These are phyloP conservation scores for Amphibolis antarctica DNA, from an alignment of 106 monocot species.

Conservation along the genomic window DNA sequence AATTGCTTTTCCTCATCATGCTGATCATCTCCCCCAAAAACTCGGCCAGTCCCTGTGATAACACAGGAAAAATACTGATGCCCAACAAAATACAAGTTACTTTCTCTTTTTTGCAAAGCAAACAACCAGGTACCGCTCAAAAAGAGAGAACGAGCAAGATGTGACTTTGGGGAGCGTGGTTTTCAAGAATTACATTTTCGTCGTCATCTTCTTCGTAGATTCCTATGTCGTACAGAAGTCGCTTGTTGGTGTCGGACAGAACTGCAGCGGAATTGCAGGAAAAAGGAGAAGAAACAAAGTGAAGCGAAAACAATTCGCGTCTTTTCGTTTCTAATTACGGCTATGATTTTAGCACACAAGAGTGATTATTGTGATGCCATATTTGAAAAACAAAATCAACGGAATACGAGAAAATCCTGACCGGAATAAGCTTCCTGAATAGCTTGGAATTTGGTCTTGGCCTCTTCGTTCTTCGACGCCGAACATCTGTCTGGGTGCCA, in stretches of 20 bases:
- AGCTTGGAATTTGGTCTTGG: conserved; percentile 70
- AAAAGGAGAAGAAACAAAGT: not conserved
- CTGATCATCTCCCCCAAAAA: conserved; percentile 73
- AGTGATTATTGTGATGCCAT: not conserved
- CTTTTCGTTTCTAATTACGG: not conserved
- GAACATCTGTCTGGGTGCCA: conserved; percentile 89
- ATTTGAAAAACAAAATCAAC: not conserved
- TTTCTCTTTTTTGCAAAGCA: not conserved
- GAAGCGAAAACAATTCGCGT: not conserved
- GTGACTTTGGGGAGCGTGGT: not conserved
- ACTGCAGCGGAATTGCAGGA: conserved; percentile 30
- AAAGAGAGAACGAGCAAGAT: not conserved
- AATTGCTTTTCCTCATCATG: conserved; percentile 71
- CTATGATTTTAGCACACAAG: not conserved
- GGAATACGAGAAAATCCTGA: conserved; percentile 14
- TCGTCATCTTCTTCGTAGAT: conserved; percentile 43
- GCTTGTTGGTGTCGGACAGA: conserved; percentile 78
- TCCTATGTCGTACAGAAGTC: conserved; percentile 83
- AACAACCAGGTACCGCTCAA: not conserved
- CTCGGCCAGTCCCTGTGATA: conserved; percentile 61
- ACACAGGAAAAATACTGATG: not conserved
- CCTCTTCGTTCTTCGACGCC: conserved; percentile 41
- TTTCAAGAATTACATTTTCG: conserved; percentile 23
- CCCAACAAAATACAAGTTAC: not conserved
- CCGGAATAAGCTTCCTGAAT: conserved; percentile 87